Evolutionary conservation across 163 green algal genomes (phyloP), one percentile per base, ranked within the genome.

Genomic region (Scenedesmus sp.): DNA sequence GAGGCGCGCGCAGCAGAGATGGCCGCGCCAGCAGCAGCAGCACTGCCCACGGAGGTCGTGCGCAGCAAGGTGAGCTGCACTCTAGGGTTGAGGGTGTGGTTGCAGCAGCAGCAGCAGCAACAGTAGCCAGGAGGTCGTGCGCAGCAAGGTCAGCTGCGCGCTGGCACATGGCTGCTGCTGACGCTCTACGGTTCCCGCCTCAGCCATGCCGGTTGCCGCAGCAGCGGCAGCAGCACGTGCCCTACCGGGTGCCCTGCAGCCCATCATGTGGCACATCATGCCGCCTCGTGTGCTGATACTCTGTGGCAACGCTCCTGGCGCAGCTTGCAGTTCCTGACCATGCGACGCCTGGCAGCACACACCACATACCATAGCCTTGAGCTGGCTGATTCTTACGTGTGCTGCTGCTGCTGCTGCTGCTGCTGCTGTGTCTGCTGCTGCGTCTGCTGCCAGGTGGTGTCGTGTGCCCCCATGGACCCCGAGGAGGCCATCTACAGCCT

Each of bases 401-500:
- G 26, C 55, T 23, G 23, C 16, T 59, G 4, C 56, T 56, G 60
- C 56, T 77, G 84, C n/a, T 7, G 8, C 59, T 9, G 8, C 23
- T 4, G 1, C 54, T 86, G 52, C 54, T 13, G 34, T 26, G 2
- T 20, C 23, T 56, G 15, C 59, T 88, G 34, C 81, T 79, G 57
- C 34, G 92, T 82, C 90, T 46, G 34, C 34, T 46, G 90, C 34
- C 96, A 97, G 94, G 92, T 94, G 16, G 82, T 97, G 15, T 82
- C 95, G 56, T 86, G 96, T 57, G 91, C 95, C 73, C 94, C 94
- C 46, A 97, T 97, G 91, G 94, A 83, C 13, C 84, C 96, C 9
- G 94, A 97, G 62, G 96, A 97, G 23, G 97, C 97, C 16, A 94
- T 97, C 79, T 96, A 98, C 15, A 95, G 96, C 87, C 94, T 98